Evolutionary conservation across 108 stramenopile genomes (phyloP).

Genomic region (Craspedostauros australis): DNA sequence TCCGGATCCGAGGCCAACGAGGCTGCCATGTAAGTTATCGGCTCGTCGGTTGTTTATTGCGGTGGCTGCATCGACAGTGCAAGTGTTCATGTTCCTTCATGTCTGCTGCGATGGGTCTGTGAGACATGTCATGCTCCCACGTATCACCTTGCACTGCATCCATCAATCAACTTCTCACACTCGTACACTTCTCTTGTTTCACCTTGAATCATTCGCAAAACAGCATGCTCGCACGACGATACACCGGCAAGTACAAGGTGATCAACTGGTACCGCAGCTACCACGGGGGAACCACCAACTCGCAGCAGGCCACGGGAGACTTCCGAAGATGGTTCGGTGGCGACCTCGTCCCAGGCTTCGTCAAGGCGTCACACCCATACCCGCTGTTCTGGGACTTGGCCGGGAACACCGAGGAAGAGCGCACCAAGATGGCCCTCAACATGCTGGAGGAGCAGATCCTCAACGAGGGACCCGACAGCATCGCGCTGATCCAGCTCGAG

Average conservation of each 20-base stretch:
- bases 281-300: constrained; percentile 41
- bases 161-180: too few species aligned
- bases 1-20: constrained; percentile 52
- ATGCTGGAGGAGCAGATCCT: constrained; percentile 48
- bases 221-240: constrained; percentile 43
- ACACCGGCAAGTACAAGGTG: constrained; percentile 41
- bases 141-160: too few species aligned
- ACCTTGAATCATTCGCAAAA: too few species aligned
- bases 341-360: constrained; percentile 31
- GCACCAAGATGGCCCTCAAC: constrained; percentile 25
- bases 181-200: too few species aligned
- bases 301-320: constrained; percentile 41
- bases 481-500: constrained; percentile 33
- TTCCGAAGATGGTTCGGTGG: constrained; percentile 38
- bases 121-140: too few species aligned
- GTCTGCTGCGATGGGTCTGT: too few species aligned
- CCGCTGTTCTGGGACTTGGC: constrained; percentile 33
- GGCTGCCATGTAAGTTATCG: too few species aligned
- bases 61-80: too few species aligned
- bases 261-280: constrained; percentile 41
- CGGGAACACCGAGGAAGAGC: constrained; percentile 30
- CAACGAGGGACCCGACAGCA: constrained; percentile 35
- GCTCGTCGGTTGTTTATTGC: too few species aligned
- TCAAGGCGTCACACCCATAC: constrained; percentile 36
- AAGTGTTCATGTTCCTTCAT: too few species aligned